Evolutionary conservation across 2,329 filamentous ascomycete genomes (phyloP).

Genomic region (Trichoderma sp.): DNA sequence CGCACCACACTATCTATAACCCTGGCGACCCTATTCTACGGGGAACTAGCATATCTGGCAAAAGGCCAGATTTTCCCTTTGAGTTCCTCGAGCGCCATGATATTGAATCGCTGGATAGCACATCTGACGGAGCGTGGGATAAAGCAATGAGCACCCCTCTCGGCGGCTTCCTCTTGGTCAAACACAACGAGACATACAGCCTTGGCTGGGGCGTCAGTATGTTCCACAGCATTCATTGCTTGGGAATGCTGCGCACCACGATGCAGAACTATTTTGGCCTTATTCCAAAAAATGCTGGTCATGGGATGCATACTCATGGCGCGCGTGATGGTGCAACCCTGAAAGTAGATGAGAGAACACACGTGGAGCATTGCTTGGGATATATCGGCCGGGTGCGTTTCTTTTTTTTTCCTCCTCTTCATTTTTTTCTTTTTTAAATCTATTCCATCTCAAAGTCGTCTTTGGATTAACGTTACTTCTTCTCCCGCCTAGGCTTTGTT

Average conservation of each 20-base stretch:
- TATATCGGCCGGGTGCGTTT: background rate
- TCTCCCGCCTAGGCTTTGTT: background rate
- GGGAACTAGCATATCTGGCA: background rate
- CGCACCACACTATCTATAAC: background rate
- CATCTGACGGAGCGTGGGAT: background rate
- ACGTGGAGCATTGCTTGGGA: background rate
- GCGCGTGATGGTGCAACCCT: background rate
- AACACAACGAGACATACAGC: background rate
- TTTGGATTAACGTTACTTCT: background rate
- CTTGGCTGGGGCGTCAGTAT: background rate
- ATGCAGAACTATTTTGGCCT: background rate
- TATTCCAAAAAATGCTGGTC: background rate
- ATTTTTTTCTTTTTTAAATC: background rate
- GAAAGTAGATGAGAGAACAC: background rate
- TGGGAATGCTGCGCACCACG: background rate
- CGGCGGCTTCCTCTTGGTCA: background rate
- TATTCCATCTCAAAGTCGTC: background rate
- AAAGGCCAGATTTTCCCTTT: background rate
- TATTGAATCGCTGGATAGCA: background rate
- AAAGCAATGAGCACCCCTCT: background rate
- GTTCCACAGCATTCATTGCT: background rate
- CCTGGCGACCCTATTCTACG: background rate
- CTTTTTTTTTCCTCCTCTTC: too few relatives aligned
- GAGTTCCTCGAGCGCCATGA: background rate
- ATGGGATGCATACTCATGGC: background rate